These are phyloP conservation scores for Dipodascus geniculatus DNA, from an alignment of 805 yeast genomes.

Conservation along the genomic window DNA sequence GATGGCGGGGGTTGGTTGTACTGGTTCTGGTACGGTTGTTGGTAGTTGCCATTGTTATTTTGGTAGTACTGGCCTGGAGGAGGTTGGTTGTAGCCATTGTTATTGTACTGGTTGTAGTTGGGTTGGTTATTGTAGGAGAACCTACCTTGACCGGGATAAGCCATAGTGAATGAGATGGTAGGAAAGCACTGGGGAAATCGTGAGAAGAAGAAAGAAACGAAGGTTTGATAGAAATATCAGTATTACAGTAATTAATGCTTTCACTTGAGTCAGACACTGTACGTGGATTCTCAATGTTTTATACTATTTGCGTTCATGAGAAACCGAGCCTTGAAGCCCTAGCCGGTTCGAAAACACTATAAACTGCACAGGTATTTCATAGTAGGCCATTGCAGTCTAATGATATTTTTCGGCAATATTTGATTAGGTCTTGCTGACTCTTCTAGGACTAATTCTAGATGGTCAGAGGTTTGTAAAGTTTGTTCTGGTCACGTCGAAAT, in stretches of 20 bases:
- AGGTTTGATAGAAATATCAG: background rate
- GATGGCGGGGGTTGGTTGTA: background rate
- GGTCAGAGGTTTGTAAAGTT: no score
- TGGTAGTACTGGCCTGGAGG: no score
- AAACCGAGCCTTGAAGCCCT: no score
- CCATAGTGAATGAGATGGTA: constrained; percentile 13
- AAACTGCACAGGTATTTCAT: no score
- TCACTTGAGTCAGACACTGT: background rate
- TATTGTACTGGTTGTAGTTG: background rate
- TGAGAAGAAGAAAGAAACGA: background rate
- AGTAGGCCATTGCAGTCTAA: no score
- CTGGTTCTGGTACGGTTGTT: background rate
- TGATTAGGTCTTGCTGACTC: no score
- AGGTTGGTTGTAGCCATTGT: background rate
- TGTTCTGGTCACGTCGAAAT: no score
- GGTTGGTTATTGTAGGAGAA: constrained; percentile 21
- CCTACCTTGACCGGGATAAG: constrained; percentile 27
- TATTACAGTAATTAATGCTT: background rate
- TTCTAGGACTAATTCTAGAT: no score
- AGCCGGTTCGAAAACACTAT: no score
- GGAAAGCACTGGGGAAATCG: background rate
- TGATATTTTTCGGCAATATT: no score
- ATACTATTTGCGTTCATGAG: no score
- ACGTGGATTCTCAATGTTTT: no score
- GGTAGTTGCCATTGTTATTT: background rate